A percentile compares a stretch with the other conserved stretches of the same genome.
Evolutionary conservation across 2,329 filamentous ascomycete species (phyloP).

Genomic region (Aureobasidium leucospermi): DNA sequence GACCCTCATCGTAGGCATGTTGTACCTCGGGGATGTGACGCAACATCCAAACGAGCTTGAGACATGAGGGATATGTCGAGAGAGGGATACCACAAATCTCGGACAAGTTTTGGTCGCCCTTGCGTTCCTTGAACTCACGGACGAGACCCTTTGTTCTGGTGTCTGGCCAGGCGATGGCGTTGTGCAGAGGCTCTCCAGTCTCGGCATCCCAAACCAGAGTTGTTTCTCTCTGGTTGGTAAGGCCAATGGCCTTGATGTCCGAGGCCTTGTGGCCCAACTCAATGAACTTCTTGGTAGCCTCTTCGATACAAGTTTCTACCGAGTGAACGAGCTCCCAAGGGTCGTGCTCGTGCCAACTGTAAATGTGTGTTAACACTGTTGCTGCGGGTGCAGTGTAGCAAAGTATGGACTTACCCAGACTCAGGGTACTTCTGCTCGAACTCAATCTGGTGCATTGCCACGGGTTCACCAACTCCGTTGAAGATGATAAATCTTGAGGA

Average conservation of each 20-base stretch:
- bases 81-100: conserved; percentile 70
- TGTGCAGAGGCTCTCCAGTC: conserved; percentile 70
- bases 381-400: not conserved
- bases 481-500: conserved; percentile 83
- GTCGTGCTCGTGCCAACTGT: conserved; percentile 81
- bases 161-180: conserved; percentile 83
- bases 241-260: conserved; percentile 68
- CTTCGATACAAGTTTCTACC: conserved; percentile 68
- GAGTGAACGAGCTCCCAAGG: conserved; percentile 65
- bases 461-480: conserved; percentile 63
- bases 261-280: conserved; percentile 56
- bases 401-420: conserved; percentile 57
- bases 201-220: conserved; percentile 75
- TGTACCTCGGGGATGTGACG: conserved; percentile 60
- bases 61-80: conserved; percentile 77
- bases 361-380: conserved; percentile 8
- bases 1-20: conserved; percentile 65
- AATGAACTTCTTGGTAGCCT: conserved; percentile 62
- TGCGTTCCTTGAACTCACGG: conserved; percentile 60
- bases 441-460: conserved; percentile 74
- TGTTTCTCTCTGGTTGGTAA: conserved; percentile 85
- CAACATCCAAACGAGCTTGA: conserved; percentile 76
- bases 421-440: conserved; percentile 74
- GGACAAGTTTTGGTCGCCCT: conserved; percentile 60
- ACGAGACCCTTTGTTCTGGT: conserved; percentile 70